Evolutionary conservation across 306 rosid species (phyloP).

Genomic region (Rosa rugosa): DNA sequence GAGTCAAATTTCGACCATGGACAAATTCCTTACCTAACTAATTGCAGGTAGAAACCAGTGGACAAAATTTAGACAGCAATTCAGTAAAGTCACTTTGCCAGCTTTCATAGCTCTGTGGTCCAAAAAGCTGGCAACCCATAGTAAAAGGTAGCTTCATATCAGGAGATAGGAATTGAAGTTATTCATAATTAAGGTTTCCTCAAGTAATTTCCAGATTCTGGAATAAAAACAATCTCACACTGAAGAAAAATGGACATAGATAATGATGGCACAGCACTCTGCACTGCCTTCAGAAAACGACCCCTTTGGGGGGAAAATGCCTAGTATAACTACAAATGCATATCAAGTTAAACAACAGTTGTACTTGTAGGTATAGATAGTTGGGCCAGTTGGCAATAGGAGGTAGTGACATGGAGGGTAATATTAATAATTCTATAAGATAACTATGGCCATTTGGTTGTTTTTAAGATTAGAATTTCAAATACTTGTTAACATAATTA

Average conservation of each 20-base stretch:
- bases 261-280: constrained; percentile 3
- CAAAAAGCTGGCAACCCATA: background rate
- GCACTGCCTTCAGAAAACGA: background rate
- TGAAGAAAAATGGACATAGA: background rate
- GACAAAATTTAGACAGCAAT: constrained; percentile 7
- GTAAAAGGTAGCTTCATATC: background rate
- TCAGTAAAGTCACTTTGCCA: constrained; percentile 2
- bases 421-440: background rate
- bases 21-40: background rate
- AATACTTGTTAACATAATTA: background rate
- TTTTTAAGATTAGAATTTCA: background rate
- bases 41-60: background rate
- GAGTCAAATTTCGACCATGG: background rate
- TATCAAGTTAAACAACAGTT: background rate
- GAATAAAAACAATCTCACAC: constrained; percentile 4
- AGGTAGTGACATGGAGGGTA: background rate
- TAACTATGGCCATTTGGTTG: background rate
- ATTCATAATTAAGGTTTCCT: background rate
- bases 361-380: background rate
- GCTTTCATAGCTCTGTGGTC: constrained; percentile 2
- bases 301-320: background rate
- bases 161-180: background rate
- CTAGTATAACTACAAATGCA: background rate
- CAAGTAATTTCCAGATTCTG: background rate
- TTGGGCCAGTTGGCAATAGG: background rate